Evolutionary conservation across 768 basidiomycete genomes (phyloP), one percentile per base, ranked within the genome.

Genomic region (Suillus cothurnatus): DNA sequence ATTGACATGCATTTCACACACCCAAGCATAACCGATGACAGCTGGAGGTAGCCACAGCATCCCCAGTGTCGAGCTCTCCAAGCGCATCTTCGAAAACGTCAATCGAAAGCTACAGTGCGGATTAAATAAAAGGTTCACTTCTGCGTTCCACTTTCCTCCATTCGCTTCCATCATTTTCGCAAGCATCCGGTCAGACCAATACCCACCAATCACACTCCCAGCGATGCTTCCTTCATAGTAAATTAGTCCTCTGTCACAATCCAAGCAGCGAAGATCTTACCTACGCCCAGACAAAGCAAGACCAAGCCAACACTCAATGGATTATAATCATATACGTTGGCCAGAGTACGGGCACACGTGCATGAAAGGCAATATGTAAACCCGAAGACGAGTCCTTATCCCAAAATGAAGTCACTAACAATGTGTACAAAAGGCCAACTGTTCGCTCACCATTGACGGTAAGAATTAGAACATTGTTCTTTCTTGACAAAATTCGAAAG

Each of bases 21-120:
- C 81, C 95, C 94, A 96, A 4, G 85, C 94, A 71, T 92, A 92
- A 0, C 82, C 88, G 45, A 92, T 66, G 38, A 90, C 83, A 17
- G 84, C 83, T 0, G 82, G 82, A 8, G 94, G 89, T 59, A 85
- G 56, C 72, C 69, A 76, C 17, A 85, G 71, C 74, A 93, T 82
- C 17, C 85, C 87, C 17, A 81, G 69, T 28, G 82, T 79, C 0
- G 88, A 87, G 69, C 89, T 89, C 71, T 84, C 80, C 31, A 94
- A 74, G 6, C 93, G 88, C 86, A 92, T 91, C 91, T 92, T 68
- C 19, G 59, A n/a, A 28, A 39, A 32, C 17, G 26, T 19, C 67
- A 64, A 58, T 7, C 34, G 53, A 17, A n/a, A 28, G 31, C 7
- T 12, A n/a, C 28, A 38, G 26, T 39, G 50, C 5, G 15, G 39